These are phyloP conservation scores for Pichia sp. DNA, from an alignment of 1,139 yeast genomes.

Conservation along the genomic window DNA sequence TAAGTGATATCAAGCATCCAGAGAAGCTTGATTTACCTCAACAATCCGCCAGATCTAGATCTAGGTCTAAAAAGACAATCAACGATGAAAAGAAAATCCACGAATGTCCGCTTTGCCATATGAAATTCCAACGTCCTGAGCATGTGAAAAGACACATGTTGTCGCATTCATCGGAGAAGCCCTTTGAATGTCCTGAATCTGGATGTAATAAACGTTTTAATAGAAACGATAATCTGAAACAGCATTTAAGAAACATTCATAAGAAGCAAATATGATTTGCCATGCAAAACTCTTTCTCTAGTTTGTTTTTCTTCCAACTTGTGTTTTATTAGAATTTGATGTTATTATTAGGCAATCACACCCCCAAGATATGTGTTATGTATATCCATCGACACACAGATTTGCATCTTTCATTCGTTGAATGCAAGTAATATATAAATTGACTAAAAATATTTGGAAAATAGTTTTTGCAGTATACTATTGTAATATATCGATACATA, in stretches of 20 bases:
- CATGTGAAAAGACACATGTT: constrained; percentile 89
- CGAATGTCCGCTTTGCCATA: constrained; percentile 72
- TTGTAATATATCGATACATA: neutral
- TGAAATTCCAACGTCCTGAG: constrained; percentile 81
- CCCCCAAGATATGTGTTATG: neutral
- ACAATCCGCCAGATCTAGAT: constrained; percentile 32
- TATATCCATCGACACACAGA: neutral
- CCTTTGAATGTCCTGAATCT: constrained; percentile 67
- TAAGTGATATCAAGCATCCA: constrained; percentile 20
- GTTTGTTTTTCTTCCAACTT: neutral
- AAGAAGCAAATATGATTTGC: constrained; percentile 20
- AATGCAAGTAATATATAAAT: neutral
- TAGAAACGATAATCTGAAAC: constrained; percentile 63
- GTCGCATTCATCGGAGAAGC: constrained; percentile 83
- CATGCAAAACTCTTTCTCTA: neutral
- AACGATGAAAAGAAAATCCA: constrained; percentile 61
- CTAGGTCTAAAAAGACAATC: constrained; percentile 33
- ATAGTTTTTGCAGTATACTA: neutral
- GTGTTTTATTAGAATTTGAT: neutral
- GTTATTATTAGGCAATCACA: neutral
- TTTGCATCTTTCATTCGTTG: neutral
- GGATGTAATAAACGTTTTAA: constrained; percentile 78
- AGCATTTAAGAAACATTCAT: constrained; percentile 65
- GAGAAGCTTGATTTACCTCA: constrained; percentile 30
- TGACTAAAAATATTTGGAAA: neutral